phyloP scores from a whole-genome alignment of 306 rosid species.

The Corylus avellana region DNA sequence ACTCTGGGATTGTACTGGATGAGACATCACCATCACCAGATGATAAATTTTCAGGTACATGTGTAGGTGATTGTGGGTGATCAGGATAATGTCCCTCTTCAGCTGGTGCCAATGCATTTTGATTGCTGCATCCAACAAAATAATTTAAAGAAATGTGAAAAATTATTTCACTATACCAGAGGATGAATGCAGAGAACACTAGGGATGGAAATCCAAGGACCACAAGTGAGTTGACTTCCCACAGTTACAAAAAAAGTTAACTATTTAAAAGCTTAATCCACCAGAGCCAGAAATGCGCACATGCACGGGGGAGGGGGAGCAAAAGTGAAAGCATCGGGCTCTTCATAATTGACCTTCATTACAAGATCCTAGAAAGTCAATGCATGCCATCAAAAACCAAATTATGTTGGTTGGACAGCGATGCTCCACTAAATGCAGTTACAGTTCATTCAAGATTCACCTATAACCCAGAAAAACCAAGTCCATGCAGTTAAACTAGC shows the following conservation, averaged over 20 bases:
- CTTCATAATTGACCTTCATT: not conserved
- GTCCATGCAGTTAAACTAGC: not conserved
- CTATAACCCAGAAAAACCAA: not conserved
- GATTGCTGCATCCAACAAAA: conserved; percentile 46
- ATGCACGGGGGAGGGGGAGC: no score
- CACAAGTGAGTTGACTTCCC: conserved; percentile 15
- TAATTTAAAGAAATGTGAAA: conserved; percentile 17
- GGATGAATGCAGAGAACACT: conserved; percentile 10
- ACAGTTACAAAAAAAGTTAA: not conserved
- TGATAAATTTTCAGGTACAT: conserved; percentile 53
- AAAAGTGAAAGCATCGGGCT: not conserved
- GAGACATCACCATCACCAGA: conserved; percentile 66
- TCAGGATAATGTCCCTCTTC: conserved; percentile 72
- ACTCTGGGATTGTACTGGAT: conserved; percentile 60
- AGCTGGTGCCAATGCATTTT: conserved; percentile 48
- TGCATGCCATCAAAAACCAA: not conserved
- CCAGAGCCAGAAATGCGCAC: not conserved
- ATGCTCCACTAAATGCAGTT: conserved; percentile 7
- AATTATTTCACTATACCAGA: not conserved
- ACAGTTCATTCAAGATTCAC: not conserved
- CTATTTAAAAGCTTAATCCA: not conserved
- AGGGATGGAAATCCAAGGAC: conserved; percentile 15
- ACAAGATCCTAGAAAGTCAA: not conserved
- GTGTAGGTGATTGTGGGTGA: conserved; percentile 58
- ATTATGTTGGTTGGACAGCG: not conserved